These are phyloP conservation scores for Aspergillus uvarum DNA, from an alignment of 2,329 filamentous ascomycete genomes.

Conservation along the genomic window DNA sequence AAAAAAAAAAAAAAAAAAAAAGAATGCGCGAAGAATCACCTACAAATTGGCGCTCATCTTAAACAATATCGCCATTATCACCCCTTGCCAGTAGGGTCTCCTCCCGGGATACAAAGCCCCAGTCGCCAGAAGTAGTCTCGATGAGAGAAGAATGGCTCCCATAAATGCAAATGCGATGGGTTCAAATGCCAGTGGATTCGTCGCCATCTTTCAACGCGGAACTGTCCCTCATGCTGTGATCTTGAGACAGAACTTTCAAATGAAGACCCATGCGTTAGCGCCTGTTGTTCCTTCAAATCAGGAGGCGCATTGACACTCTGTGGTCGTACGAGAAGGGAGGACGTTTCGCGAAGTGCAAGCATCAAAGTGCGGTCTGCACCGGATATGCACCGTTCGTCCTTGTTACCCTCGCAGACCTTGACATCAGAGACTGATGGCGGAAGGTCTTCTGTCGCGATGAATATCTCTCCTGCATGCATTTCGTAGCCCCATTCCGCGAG, in stretches of 20 bases:
- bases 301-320: neutral
- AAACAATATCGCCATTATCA: neutral
- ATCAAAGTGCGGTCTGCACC: conserved; percentile 48
- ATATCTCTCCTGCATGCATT: conserved; percentile 84
- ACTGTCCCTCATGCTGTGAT: neutral
- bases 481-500: conserved; percentile 83
- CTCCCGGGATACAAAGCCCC: conserved; percentile 82
- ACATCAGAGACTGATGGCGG: conserved; percentile 69
- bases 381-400: conserved; percentile 70
- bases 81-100: conserved; percentile 39
- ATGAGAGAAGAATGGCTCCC: conserved; percentile 91
- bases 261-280: conserved; percentile 2
- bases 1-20: neutral
- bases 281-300: neutral
- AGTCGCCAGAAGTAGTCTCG: conserved; percentile 95
- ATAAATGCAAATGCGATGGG: conserved; percentile 68
- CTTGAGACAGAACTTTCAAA: neutral
- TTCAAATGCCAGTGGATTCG: conserved; percentile 23
- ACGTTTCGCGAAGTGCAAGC: conserved; percentile 4
- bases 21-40: neutral
- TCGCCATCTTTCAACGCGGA: conserved; percentile 2
- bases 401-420: conserved; percentile 67
- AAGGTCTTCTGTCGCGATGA: conserved; percentile 70
- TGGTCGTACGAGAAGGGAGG: neutral
- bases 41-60: neutral